A percentile compares a stretch with the other conserved stretches of the same genome.
These are phyloP conservation scores for Monosporascus sp. DNA, from an alignment of 2,329 filamentous ascomycete species.

Conservation along the genomic window DNA sequence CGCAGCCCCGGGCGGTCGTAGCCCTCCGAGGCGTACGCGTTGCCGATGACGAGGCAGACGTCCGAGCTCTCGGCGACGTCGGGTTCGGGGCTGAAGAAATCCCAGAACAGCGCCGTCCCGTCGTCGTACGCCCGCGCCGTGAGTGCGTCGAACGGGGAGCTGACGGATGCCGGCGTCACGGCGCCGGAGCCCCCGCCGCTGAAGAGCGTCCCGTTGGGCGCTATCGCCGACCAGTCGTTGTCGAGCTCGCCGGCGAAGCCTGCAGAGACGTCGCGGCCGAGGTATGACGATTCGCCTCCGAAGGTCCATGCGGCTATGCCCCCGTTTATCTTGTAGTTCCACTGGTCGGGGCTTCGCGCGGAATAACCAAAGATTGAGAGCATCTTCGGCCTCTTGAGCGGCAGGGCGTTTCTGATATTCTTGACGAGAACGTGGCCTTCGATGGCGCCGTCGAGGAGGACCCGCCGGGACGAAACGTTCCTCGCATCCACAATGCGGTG, in stretches of 20 bases:
- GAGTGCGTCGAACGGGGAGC: constrained; percentile 52
- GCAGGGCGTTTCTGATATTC: constrained; percentile 50
- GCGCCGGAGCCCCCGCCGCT: constrained; percentile 45
- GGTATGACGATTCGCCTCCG: constrained; percentile 34
- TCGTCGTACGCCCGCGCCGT: constrained; percentile 47
- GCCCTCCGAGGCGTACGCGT: constrained; percentile 68
- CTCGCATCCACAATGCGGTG: constrained; percentile 51
- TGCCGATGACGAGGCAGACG: constrained; percentile 64
- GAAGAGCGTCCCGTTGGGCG: constrained; percentile 41
- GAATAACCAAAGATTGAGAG: constrained; percentile 61
- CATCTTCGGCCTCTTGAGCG: constrained; percentile 43
- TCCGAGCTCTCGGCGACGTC: constrained; percentile 47
- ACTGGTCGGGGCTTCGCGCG: constrained; percentile 39
- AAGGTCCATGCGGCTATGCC: constrained; percentile 32
- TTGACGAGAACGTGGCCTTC: constrained; percentile 63
- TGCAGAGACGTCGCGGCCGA: constrained; percentile 20
- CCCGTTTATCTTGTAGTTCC: constrained; percentile 35
- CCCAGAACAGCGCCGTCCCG: constrained; percentile 53
- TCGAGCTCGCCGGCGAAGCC: constrained; percentile 27
- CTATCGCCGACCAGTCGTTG: constrained; percentile 33
- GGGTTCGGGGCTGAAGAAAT: constrained; percentile 46
- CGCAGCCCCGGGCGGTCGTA: constrained; percentile 56
- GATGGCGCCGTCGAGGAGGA: constrained; percentile 50
- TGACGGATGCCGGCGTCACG: constrained; percentile 40
- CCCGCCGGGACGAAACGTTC: constrained; percentile 37